Base-by-base conservation (phyloP, 495 filamentous ascomycete species). In the Neurospora sp. region DNA sequence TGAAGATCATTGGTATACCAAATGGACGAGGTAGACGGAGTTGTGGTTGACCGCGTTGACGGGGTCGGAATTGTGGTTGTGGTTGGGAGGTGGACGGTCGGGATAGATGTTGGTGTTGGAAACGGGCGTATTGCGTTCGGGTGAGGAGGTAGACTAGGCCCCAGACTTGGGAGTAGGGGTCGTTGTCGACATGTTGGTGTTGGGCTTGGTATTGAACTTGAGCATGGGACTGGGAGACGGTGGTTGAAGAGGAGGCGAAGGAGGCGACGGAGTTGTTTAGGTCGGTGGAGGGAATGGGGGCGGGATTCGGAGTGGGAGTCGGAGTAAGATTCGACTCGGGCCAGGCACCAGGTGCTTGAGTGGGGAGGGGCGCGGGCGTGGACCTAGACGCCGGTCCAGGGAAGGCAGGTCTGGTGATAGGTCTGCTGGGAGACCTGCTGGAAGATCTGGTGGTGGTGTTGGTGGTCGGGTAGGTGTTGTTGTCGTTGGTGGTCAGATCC, bases 101-200 rank as follows among this genome's bases (percentile, higher is more conserved):
- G 48, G 20, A 14, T 0, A 31, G 54, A 6, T 80, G 70, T 83
- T 78, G 39, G 83, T 82, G 44, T 71, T 75, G 0, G 80, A 82
- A 3, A 83, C 84, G 1, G 81, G 80, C 66, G 83, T 82, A 74
- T 76, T 80, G 6, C 4, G 69, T 20, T 0, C 75, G 71, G 35
- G 77, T 76, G 8, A 86, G 73, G 27, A 72, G 75, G 69, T 84
- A 86, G 5, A 85, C 66, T 3, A 85, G 54, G 27, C 84, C 84
- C 75, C 83, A 85, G 35, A 85, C 82, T 31, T 79, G 54, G 27
- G 27, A 9, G 20, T 18, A 12, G 54, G 4, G 27, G 54, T 66
- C 27, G 23, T 35, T 66, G 14, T 16, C 27, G 10, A 7, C 20
- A 7, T 59, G 10, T 54, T 54, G 46, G 20, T 11, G 5, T 23